phyloP scores from a whole-genome alignment of 2,329 filamentous ascomycete species.

The Paecilomyces fulvus region DNA sequence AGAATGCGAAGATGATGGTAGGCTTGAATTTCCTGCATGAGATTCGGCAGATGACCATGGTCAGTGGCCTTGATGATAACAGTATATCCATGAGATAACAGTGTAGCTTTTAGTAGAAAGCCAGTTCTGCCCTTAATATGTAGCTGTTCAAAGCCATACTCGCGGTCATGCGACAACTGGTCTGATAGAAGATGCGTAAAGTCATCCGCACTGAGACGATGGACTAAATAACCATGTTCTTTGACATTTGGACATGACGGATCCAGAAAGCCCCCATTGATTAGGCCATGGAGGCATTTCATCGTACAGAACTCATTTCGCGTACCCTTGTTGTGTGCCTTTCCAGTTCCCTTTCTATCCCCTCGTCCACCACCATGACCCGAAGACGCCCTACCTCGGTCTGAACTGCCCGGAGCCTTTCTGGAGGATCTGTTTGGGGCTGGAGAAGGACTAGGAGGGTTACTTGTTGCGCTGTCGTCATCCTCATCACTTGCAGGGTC shows the following conservation, averaged over 20 bases:
- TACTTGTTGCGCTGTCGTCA: too few relatives aligned
- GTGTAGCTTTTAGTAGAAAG: background rate
- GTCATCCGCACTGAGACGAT: slow-evolving; percentile 3
- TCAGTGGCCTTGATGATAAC: background rate
- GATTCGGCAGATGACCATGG: too few relatives aligned
- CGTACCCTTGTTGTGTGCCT: slow-evolving; percentile 5
- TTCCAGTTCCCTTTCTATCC: slow-evolving; percentile 12
- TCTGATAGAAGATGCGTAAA: slow-evolving; percentile 7
- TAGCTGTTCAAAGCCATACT: background rate
- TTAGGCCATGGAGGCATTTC: slow-evolving; percentile 13
- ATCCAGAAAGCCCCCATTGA: slow-evolving; percentile 12
- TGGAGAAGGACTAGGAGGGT: too few relatives aligned
- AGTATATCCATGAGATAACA: background rate
- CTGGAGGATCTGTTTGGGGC: slow-evolving; percentile 9
- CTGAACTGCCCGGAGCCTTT: slow-evolving; percentile 7
- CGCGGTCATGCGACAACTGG: background rate
- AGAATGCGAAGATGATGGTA: too few relatives aligned
- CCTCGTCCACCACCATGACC: slow-evolving; percentile 15
- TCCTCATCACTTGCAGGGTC: too few relatives aligned
- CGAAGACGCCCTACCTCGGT: background rate
- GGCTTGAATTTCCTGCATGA: too few relatives aligned
- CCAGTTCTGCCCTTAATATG: background rate
- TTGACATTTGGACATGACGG: slow-evolving; percentile 27
- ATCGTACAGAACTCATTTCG: slow-evolving; percentile 15
- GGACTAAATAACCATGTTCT: slow-evolving; percentile 18